These are phyloP conservation scores for Pestalotiopsis sp. DNA, from an alignment of 2,329 filamentous ascomycete species.

Conservation along the genomic window DNA sequence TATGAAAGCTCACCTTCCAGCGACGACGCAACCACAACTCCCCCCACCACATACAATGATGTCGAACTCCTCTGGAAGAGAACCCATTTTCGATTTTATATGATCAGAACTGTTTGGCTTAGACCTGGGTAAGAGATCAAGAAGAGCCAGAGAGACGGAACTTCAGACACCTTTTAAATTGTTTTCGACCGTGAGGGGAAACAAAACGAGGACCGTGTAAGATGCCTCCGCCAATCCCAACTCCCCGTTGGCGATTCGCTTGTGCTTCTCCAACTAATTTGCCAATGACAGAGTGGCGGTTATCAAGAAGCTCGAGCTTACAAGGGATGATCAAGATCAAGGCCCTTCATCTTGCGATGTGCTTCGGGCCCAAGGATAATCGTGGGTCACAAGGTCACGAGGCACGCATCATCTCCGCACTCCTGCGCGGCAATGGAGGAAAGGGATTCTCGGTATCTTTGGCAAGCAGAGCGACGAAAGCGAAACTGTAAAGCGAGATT, in stretches of 20 bases:
- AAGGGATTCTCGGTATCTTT: background rate
- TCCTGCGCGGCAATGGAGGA: background rate
- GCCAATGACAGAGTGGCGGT: background rate
- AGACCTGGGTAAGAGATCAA: background rate
- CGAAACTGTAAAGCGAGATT: background rate
- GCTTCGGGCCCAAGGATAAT: background rate
- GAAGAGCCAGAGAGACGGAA: background rate
- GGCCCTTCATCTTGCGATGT: background rate
- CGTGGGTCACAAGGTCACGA: background rate
- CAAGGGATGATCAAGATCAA: background rate
- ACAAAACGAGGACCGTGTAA: background rate
- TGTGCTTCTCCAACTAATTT: background rate
- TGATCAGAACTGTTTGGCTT: background rate
- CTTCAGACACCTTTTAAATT: background rate
- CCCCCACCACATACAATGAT: conserved; percentile 80
- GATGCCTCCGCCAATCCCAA: background rate
- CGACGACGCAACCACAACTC: conserved; percentile 64
- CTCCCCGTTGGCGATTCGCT: background rate
- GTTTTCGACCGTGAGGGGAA: background rate
- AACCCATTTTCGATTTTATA: conserved; percentile 31
- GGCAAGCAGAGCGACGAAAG: background rate
- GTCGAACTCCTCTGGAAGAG: conserved; percentile 75
- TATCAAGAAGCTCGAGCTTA: background rate
- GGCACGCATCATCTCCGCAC: background rate
- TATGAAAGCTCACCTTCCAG: conserved; percentile 50